phyloP scores from a whole-genome alignment of 805 yeast genomes.

The Teunomyces stri region DNA sequence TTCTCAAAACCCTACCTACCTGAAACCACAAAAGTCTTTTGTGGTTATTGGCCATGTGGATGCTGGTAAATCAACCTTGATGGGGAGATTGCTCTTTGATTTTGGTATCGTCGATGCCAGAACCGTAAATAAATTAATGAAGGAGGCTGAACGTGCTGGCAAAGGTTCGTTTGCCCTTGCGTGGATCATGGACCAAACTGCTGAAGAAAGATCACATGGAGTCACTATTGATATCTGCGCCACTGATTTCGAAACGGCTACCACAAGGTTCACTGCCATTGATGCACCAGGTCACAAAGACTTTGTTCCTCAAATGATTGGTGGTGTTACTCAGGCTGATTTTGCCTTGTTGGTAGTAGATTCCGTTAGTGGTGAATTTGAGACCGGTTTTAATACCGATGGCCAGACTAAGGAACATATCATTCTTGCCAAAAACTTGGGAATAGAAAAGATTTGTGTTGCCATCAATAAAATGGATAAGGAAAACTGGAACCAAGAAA shows the following conservation, averaged over 20 bases:
- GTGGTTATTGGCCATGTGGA: slow-evolving; percentile 87
- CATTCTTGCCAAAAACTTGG: slow-evolving; percentile 61
- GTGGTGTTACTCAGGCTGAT: slow-evolving; percentile 79
- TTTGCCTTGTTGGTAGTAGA: slow-evolving; percentile 72
- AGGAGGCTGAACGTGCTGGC: slow-evolving; percentile 65
- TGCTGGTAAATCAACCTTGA: slow-evolving; percentile 78
- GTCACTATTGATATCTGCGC: slow-evolving; percentile 78
- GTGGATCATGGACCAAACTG: slow-evolving; percentile 81
- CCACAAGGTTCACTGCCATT: slow-evolving; percentile 60
- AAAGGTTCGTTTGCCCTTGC: slow-evolving; percentile 81
- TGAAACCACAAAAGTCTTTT: slow-evolving; percentile 61
- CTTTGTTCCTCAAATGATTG: slow-evolving; percentile 82
- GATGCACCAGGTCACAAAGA: slow-evolving; percentile 87
- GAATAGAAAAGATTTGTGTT: slow-evolving; percentile 58
- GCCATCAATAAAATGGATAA: slow-evolving; percentile 73
- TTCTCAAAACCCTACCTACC: slow-evolving; percentile 23
- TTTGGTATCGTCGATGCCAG: slow-evolving; percentile 64
- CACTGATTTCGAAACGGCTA: slow-evolving; percentile 58
- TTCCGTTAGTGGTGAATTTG: slow-evolving; percentile 63
- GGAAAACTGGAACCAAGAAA: slow-evolving; percentile 51
- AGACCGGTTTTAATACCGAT: slow-evolving; percentile 60
- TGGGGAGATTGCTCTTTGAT: slow-evolving; percentile 72
- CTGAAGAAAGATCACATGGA: slow-evolving; percentile 72
- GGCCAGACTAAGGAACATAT: slow-evolving; percentile 84
- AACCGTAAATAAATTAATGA: slow-evolving; percentile 58